Base-by-base conservation (phyloP, 176 grass and related monocot genomes). In the Musa troglodytarum region DNA sequence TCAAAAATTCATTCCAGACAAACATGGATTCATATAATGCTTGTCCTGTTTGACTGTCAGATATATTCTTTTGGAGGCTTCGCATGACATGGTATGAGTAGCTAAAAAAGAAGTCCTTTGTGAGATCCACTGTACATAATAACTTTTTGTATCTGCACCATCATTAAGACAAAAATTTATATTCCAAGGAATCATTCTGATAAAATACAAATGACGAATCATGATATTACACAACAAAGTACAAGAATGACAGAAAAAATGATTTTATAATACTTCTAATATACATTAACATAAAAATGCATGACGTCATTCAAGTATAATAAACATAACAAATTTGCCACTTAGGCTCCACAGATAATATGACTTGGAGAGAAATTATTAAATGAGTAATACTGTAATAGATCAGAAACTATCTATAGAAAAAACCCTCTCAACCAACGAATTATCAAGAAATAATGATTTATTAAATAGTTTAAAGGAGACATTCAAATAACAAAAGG, bases 21-120 rank as follows among this genome's bases (percentile, higher is more conserved):
- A 91, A 98, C 78, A 88, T 93, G 52, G 94, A 85, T 66, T 90
- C 88, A 9, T 98, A 85, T 65, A 91, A 51, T 14, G 61, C 80
- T 83, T 89, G 83, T 57, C 86, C 86, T 73, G 79, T 64, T 23
- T 90, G 66, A 56, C 78, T 80, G 26, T 88, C 84, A 72, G 65
- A 81, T 58, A 98, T 83, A 74, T 98, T 98, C 84, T 89, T 98
- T 81, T 98, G 90, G 76, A 98, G 84, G 82, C 88, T 88, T 79
- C 84, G 76, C 90, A 98, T 93, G 50, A 91, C 79, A 79, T 82
- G 82, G 78, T 98, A 98, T 61, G 94, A 93, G 69, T 98, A 85
- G 76, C 90, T 90, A 68, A 90, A 98, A 79, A 93, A 98, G 80
- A 93, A 98, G 75, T 93, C 94, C 72, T 98, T 98, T 68, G 84